phyloP scores from a whole-genome alignment of 2,329 filamentous ascomycete genomes.

The Calonectria pseudoturangicola region DNA sequence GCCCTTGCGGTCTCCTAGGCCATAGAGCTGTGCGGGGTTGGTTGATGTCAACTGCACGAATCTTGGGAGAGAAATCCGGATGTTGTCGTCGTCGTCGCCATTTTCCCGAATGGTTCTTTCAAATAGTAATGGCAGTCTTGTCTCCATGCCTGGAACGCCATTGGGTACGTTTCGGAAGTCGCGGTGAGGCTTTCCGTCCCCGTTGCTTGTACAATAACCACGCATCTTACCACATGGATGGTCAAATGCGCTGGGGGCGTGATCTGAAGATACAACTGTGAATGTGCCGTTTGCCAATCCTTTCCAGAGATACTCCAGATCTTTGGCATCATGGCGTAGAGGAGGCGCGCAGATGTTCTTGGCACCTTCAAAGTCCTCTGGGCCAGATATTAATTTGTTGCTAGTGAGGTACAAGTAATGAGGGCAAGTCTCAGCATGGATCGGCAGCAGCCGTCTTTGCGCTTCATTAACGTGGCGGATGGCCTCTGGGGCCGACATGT shows the following conservation, averaged over 20 bases:
- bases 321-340: constrained; percentile 63
- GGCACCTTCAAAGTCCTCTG: constrained; percentile 71
- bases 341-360: constrained; percentile 74
- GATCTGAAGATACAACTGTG: constrained; percentile 65
- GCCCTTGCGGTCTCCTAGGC: constrained; percentile 34
- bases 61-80: constrained; percentile 49
- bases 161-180: constrained; percentile 76
- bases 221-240: constrained; percentile 65
- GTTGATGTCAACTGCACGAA: constrained; percentile 37
- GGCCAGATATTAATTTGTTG: constrained; percentile 62
- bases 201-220: constrained; percentile 52
- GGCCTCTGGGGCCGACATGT: constrained; percentile 22
- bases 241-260: constrained; percentile 28
- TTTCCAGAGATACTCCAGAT: constrained; percentile 69
- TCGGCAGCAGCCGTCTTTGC: constrained; percentile 64
- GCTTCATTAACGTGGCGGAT: constrained; percentile 13
- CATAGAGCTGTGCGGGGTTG: constrained; percentile 39
- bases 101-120: neutral
- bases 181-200: constrained; percentile 62
- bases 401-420: constrained; percentile 74
- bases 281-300: constrained; percentile 72
- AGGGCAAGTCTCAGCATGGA: constrained; percentile 73
- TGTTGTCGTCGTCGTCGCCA: neutral
- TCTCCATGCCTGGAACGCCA: constrained; percentile 75
- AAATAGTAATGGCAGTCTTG: constrained; percentile 50